These are phyloP conservation scores for Globisporangium paroecandrum DNA, from an alignment of 352 stramenopile species.

Conservation along the genomic window DNA sequence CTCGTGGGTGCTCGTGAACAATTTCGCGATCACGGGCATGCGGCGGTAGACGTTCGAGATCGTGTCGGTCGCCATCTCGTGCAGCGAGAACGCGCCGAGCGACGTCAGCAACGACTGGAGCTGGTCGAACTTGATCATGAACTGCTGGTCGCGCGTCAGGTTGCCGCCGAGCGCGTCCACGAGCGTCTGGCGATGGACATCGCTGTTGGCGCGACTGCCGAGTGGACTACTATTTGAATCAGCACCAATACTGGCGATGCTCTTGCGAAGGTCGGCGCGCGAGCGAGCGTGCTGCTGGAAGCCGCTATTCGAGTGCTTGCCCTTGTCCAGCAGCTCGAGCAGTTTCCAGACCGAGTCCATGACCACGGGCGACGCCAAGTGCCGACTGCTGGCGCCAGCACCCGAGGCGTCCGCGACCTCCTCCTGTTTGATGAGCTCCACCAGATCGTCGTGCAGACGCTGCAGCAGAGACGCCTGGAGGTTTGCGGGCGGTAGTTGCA, in stretches of 20 bases:
- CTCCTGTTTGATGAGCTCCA: conserved; percentile 56
- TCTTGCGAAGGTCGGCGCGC: not conserved
- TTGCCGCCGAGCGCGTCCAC: conserved; percentile 16
- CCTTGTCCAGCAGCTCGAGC: conserved; percentile 45
- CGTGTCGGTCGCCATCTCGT: conserved; percentile 49
- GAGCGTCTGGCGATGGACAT: conserved; percentile 1
- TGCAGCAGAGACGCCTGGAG: conserved; percentile 26
- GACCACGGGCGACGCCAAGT: conserved; percentile 27
- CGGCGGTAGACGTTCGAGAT: conserved; percentile 50
- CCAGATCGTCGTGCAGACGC: conserved; percentile 41
- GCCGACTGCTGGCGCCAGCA: conserved; percentile 13
- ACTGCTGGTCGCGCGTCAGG: conserved; percentile 56
- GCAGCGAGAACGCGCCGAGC: conserved; percentile 33
- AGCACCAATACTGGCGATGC: not conserved
- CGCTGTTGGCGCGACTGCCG: conserved; percentile 3
- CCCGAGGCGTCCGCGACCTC: conserved; percentile 5
- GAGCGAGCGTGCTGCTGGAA: not conserved
- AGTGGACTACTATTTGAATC: not conserved
- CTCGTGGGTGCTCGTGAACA: conserved; percentile 38
- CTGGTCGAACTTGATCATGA: conserved; percentile 62
- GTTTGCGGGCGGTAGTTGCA: conserved; percentile 5
- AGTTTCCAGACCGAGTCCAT: conserved; percentile 16
- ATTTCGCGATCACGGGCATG: conserved; percentile 35
- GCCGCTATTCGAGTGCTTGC: conserved; percentile 7
- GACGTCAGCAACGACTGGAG: conserved; percentile 46